Evolutionary conservation across 257 asterid species (phyloP).

Genomic region (Knoxia roxburghii): DNA sequence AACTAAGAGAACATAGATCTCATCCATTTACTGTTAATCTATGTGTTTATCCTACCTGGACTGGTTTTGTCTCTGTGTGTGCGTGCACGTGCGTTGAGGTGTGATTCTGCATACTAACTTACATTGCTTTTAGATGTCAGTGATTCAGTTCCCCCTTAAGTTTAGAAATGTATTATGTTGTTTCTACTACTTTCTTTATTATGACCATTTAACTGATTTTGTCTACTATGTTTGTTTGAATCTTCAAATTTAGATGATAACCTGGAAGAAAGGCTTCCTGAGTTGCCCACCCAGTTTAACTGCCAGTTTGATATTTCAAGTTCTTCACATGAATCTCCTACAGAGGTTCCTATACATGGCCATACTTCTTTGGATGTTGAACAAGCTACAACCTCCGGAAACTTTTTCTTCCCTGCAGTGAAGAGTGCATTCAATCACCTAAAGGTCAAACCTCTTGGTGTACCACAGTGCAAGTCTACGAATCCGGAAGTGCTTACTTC

Average conservation of each 20-base stretch:
- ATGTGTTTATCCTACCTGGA: background rate
- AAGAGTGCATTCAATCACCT: constrained; percentile 30
- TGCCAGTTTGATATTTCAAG: constrained; percentile 15
- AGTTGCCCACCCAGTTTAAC: constrained; percentile 14
- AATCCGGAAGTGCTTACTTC: constrained; percentile 19
- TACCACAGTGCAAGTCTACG: constrained; percentile 16
- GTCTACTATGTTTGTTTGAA: background rate
- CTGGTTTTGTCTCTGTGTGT: background rate
- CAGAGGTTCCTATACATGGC: constrained; percentile 14
- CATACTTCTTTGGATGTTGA: constrained; percentile 12
- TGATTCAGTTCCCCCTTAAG: background rate
- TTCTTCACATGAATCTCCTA: constrained; percentile 20
- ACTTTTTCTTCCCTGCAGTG: constrained; percentile 24
- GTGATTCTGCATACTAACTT: no score
- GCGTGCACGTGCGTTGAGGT: background rate
- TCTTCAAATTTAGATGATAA: constrained; percentile 11
- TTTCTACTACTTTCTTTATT: background rate
- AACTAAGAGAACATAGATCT: background rate
- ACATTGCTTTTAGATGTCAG: background rate
- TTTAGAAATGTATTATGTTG: constrained; percentile 2
- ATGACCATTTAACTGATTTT: constrained; percentile 4
- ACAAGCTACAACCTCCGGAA: constrained; percentile 16
- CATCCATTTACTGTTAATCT: background rate
- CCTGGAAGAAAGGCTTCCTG: constrained; percentile 16
- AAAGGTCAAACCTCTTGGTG: constrained; percentile 18